These are phyloP conservation scores for Aspergillus clavatus DNA, from an alignment of 2,329 filamentous ascomycete genomes.

Conservation along the genomic window DNA sequence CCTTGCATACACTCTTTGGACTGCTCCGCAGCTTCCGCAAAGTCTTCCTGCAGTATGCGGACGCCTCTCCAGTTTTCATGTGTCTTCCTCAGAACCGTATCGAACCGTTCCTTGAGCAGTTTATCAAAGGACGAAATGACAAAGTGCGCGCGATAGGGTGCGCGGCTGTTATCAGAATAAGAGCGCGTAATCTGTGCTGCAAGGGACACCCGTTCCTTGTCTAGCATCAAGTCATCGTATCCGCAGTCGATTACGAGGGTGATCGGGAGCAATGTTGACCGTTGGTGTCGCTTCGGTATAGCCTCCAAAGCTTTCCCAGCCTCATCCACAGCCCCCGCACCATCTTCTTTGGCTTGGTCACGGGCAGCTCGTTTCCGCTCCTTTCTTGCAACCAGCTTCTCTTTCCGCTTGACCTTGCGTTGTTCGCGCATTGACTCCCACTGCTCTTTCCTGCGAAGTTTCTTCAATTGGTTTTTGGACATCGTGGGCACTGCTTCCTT, in stretches of 20 bases:
- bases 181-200: slow-evolving; percentile 76
- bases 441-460: slow-evolving; percentile 62
- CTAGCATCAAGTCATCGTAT: slow-evolving; percentile 85
- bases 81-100: slow-evolving; percentile 65
- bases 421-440: slow-evolving; percentile 69
- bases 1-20: slow-evolving; percentile 65
- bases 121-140: slow-evolving; percentile 71
- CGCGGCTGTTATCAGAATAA: slow-evolving; percentile 80
- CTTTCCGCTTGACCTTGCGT: slow-evolving; percentile 55
- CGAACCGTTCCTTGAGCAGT: slow-evolving; percentile 73
- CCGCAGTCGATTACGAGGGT: slow-evolving; percentile 84
- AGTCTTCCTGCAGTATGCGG: slow-evolving; percentile 68
- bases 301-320: slow-evolving; percentile 24
- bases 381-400: slow-evolving; percentile 51
- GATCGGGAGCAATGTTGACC: slow-evolving; percentile 62
- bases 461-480: slow-evolving; percentile 85
- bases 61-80: slow-evolving; percentile 78
- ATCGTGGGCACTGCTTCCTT: slow-evolving; percentile 37
- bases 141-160: slow-evolving; percentile 65
- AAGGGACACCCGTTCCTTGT: slow-evolving; percentile 79
- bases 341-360: slow-evolving; percentile 31
- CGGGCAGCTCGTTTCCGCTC: slow-evolving; percentile 43
- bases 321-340: slow-evolving; percentile 22
- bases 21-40: slow-evolving; percentile 61
- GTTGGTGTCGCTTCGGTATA: slow-evolving; percentile 24